These are phyloP conservation scores for Ogataea methanolica DNA, from an alignment of 805 yeast species.

Conservation along the genomic window DNA sequence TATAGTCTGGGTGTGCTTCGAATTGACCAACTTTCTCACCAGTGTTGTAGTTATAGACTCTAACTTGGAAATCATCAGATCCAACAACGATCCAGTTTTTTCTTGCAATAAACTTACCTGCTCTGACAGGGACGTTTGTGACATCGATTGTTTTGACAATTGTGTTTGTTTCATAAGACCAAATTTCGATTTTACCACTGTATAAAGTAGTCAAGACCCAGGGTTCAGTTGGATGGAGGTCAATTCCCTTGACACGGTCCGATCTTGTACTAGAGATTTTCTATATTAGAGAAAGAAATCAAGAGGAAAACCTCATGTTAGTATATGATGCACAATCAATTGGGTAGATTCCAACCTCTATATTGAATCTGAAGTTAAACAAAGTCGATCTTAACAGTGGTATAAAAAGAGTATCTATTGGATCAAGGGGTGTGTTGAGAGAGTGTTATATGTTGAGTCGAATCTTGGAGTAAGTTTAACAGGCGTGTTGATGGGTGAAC, in stretches of 20 bases:
- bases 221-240: constrained; percentile 96
- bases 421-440: too few relatives aligned
- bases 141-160: constrained; percentile 88
- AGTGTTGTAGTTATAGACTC: constrained; percentile 93
- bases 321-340: neutral
- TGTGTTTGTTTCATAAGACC: constrained; percentile 86
- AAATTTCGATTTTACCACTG: constrained; percentile 86
- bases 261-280: constrained; percentile 87
- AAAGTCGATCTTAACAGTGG: too few relatives aligned
- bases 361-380: too few relatives aligned
- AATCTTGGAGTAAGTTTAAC: too few relatives aligned
- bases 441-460: too few relatives aligned
- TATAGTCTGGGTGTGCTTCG: constrained; percentile 97
- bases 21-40: constrained; percentile 92
- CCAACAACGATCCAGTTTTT: constrained; percentile 98
- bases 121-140: constrained; percentile 93
- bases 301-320: neutral
- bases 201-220: constrained; percentile 92
- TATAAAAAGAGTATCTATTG: too few relatives aligned
- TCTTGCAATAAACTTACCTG: constrained; percentile 91
- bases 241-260: constrained; percentile 96
- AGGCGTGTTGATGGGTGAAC: constrained; percentile 7
- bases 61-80: constrained; percentile 88
- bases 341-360: too few relatives aligned
- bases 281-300: constrained; percentile 26